Conservation (phyloP, 768 basidiomycete species). For the Suillus lakei region DNA sequence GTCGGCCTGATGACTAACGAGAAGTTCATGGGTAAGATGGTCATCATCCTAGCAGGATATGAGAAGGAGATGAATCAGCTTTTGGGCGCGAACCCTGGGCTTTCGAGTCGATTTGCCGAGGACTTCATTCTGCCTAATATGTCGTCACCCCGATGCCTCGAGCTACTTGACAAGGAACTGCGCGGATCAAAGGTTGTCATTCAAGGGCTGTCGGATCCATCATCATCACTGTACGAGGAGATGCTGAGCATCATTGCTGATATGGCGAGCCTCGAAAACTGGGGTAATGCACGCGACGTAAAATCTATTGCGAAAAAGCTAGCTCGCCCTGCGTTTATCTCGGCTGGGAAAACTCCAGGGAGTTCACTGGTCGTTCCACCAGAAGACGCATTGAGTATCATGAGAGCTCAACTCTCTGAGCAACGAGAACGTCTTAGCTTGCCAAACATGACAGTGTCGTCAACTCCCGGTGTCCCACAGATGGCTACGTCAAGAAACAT, state of each 20-base stretch:
- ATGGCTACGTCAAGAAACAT: slow-evolving; percentile 23
- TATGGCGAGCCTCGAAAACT: slow-evolving; percentile 52
- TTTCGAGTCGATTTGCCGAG: slow-evolving; percentile 72
- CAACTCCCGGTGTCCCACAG: slow-evolving; percentile 14
- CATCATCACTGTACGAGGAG: slow-evolving; percentile 33
- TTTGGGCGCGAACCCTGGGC: slow-evolving; percentile 60
- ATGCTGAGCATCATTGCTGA: slow-evolving; percentile 45
- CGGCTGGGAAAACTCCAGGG: slow-evolving; percentile 19
- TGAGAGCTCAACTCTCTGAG: slow-evolving; percentile 26
- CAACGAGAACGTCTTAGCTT: slow-evolving; percentile 29
- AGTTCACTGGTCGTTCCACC: slow-evolving; percentile 25
- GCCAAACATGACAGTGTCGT: slow-evolving; percentile 18
- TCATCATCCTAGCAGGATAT: slow-evolving; percentile 75
- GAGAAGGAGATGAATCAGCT: slow-evolving; percentile 69
- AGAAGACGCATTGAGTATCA: slow-evolving; percentile 35
- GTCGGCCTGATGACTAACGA: slow-evolving; percentile 66
- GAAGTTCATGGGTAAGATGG: slow-evolving; percentile 58
- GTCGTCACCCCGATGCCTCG: slow-evolving; percentile 50
- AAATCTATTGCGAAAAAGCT: slow-evolving; percentile 56
- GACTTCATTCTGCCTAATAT: slow-evolving; percentile 62
- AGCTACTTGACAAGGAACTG: slow-evolving; percentile 53
- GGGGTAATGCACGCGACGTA: slow-evolving; percentile 77
- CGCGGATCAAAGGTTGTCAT: slow-evolving; percentile 45
- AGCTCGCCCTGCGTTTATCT: slow-evolving; percentile 43
- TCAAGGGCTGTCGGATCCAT: slow-evolving; percentile 38